Percentiles rank a stretch among this genome's conserved stretches.
Conservation (phyloP, 768 basidiomycete species). For the Lenzites betulinus region DNA sequence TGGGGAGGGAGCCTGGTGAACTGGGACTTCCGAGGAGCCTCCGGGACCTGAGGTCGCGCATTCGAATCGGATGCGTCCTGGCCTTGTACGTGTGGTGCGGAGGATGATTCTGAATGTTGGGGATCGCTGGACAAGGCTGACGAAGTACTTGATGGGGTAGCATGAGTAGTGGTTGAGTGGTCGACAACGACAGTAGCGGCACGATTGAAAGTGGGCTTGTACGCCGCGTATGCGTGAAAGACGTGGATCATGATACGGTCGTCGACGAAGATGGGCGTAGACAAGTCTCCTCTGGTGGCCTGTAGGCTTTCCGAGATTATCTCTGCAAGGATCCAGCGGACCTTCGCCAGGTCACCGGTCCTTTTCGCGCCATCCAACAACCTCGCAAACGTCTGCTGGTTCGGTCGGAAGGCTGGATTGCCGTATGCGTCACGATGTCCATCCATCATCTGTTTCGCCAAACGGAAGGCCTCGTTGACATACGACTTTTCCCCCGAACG, state of each 20-base stretch:
- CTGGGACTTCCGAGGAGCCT: background rate
- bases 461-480: constrained; percentile 80
- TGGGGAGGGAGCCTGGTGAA: constrained; percentile 58
- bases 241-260: constrained; percentile 79
- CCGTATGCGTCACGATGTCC: constrained; percentile 67
- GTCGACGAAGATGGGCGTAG: constrained; percentile 44
- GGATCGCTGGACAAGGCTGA: background rate
- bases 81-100: background rate
- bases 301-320: constrained; percentile 50
- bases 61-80: background rate
- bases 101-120: constrained; percentile 2
- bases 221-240: constrained; percentile 86
- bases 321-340: constrained; percentile 91
- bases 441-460: constrained; percentile 88
- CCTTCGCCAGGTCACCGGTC: constrained; percentile 77
- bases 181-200: constrained; percentile 47
- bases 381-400: constrained; percentile 71
- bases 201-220: constrained; percentile 68
- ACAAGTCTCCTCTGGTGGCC: constrained; percentile 25
- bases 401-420: constrained; percentile 57
- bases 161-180: constrained; percentile 3
- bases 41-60: background rate
- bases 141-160: background rate
- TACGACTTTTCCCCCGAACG: constrained; percentile 60
- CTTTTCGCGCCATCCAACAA: constrained; percentile 91